Evolutionary conservation across 1,284 basidiomycete genomes (phyloP).

Genomic region (Melampsora larici-populina): DNA sequence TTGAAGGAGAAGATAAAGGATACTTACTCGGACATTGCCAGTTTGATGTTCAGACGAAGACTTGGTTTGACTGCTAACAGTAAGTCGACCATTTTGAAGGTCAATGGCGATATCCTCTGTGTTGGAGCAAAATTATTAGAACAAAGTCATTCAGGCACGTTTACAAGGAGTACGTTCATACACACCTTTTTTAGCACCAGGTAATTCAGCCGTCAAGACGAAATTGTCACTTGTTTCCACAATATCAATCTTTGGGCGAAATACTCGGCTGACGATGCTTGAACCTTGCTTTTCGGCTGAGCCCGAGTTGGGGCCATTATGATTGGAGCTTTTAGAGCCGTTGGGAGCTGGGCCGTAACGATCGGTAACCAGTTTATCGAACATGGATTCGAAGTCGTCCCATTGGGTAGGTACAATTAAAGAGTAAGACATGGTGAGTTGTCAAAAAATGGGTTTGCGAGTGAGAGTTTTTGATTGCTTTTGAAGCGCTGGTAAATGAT

Average conservation of each 20-base stretch:
- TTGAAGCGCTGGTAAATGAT: not conserved
- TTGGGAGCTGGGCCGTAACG: constrained; percentile 8
- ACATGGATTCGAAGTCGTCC: constrained; percentile 19
- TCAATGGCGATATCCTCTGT: constrained; percentile 20
- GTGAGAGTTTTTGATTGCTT: not conserved
- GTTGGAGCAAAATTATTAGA: not conserved
- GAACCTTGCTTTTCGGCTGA: not conserved
- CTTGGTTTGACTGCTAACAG: not conserved
- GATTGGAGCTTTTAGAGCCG: not conserved
- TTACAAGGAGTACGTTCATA: not conserved
- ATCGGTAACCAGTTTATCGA: constrained; percentile 2
- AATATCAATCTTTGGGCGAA: constrained; percentile 18
- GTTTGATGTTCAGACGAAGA: not conserved
- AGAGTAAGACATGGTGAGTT: constrained; percentile 13
- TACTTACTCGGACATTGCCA: constrained; percentile 17
- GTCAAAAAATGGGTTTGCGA: not conserved
- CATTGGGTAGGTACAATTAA: constrained; percentile 7
- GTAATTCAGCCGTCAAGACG: constrained; percentile 4
- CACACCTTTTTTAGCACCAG: constrained; percentile 15
- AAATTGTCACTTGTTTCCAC: not conserved
- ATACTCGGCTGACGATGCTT: not conserved
- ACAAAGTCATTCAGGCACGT: not conserved
- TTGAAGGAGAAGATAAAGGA: not conserved
- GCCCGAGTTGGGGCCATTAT: not conserved
- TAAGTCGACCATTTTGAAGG: constrained; percentile 18